Evolutionary conservation across 1,284 basidiomycete species (phyloP).

Genomic region (Moesziomyces globuligerus): DNA sequence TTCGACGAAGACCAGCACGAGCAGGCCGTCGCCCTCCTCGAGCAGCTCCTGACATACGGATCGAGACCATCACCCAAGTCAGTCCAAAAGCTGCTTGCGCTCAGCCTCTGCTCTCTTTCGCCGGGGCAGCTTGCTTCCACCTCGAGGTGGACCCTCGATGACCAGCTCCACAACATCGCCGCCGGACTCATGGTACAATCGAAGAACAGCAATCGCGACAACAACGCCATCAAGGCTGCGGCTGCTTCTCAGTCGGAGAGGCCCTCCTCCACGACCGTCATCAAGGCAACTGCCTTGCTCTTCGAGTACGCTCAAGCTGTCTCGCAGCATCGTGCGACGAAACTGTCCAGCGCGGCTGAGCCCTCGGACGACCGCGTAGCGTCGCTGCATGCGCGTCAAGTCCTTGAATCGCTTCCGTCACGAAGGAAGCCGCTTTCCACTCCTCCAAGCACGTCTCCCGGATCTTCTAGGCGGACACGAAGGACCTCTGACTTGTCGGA

Average conservation of each 20-base stretch:
- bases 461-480: conserved; percentile 5
- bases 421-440: conserved; percentile 12
- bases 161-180: conserved; percentile 22
- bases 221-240: conserved; percentile 10
- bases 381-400: conserved; percentile 11
- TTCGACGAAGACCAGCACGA: conserved; percentile 48
- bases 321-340: neutral
- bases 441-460: neutral
- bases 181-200: conserved; percentile 14
- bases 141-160: conserved; percentile 34
- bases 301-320: conserved; percentile 6
- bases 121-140: conserved; percentile 24
- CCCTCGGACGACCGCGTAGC: neutral
- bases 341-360: neutral
- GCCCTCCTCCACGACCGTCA: conserved; percentile 23
- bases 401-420: conserved; percentile 31
- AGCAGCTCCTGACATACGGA: conserved; percentile 21
- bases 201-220: conserved; percentile 8
- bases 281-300: conserved; percentile 31
- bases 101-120: conserved; percentile 43
- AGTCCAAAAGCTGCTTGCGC: conserved; percentile 35
- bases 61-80: conserved; percentile 9
- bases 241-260: conserved; percentile 15
- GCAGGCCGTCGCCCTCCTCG: conserved; percentile 40
- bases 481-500: conserved; percentile 6